phyloP scores from a whole-genome alignment of 1,284 basidiomycete genomes.

The Tausonia pullulans region DNA sequence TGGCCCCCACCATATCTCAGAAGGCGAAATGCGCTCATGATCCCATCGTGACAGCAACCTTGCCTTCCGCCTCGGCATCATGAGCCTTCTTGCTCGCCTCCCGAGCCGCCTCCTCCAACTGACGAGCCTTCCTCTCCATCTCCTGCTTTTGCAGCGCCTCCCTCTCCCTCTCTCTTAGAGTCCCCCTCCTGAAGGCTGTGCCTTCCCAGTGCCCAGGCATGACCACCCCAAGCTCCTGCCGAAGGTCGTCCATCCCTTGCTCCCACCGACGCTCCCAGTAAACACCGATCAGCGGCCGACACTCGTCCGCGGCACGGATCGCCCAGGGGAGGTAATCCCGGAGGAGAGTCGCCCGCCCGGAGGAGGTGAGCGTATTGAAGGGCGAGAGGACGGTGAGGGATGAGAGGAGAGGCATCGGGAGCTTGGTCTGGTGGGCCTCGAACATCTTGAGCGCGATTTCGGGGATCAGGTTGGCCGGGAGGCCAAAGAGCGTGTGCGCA shows the following conservation, averaged over 20 bases:
- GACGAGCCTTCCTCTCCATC: constrained; percentile 29
- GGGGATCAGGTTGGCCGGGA: constrained; percentile 80
- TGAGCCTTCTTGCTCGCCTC: not conserved
- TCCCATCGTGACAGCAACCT: too few relatives aligned
- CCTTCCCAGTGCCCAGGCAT: constrained; percentile 28
- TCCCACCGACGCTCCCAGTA: constrained; percentile 96
- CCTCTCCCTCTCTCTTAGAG: constrained; percentile 31
- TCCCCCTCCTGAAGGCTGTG: constrained; percentile 34
- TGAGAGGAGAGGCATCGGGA: constrained; percentile 78
- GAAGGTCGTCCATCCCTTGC: constrained; percentile 65
- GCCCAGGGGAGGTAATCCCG: constrained; percentile 85
- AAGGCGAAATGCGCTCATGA: too few relatives aligned
- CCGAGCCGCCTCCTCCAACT: not conserved
- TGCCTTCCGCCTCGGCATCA: too few relatives aligned
- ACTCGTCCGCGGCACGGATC: constrained; percentile 59
- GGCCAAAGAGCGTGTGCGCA: constrained; percentile 77
- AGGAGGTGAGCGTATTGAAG: constrained; percentile 12
- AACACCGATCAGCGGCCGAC: constrained; percentile 67
- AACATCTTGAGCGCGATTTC: constrained; percentile 96
- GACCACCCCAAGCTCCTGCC: constrained; percentile 62
- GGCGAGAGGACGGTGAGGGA: constrained; percentile 38
- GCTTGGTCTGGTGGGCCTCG: constrained; percentile 74
- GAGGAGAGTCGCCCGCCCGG: not conserved
- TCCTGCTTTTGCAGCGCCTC: constrained; percentile 23
- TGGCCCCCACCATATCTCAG: too few relatives aligned